These are phyloP conservation scores for Silene noctiflora DNA, from an alignment of 179 eudicot species.

Conservation along the genomic window DNA sequence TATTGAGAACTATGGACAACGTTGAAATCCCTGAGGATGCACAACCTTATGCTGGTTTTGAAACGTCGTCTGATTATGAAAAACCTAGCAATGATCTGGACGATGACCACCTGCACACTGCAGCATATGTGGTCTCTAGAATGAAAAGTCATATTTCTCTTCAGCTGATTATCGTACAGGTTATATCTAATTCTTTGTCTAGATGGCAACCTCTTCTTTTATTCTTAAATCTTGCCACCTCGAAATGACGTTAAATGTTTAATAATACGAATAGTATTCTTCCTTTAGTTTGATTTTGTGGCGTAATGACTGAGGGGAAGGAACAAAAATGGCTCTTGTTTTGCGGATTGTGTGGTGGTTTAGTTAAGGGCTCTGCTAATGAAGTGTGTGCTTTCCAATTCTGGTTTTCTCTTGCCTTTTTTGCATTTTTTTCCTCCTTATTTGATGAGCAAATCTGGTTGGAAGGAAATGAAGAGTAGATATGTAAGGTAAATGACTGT, in stretches of 20 bases:
- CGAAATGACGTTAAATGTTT: too few species aligned
- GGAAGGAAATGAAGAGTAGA: too few species aligned
- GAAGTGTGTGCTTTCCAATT: too few species aligned
- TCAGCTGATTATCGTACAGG: slow-evolving; percentile 84
- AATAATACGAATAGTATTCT: too few species aligned
- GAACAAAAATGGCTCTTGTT: too few species aligned
- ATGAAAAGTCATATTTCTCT: slow-evolving; percentile 71
- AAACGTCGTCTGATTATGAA: slow-evolving; percentile 44
- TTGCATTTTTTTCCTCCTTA: too few species aligned
- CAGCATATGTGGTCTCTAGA: slow-evolving; percentile 71
- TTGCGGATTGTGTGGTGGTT: not conserved
- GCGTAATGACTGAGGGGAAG: too few species aligned
- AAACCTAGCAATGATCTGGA: slow-evolving; percentile 42
- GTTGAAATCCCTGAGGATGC: slow-evolving; percentile 49
- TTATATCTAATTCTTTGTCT: slow-evolving; percentile 23
- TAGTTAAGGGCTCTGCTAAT: not conserved
- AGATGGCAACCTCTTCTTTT: not conserved
- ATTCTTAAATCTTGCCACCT: too few species aligned
- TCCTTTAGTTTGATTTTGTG: too few species aligned
- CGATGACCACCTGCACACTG: slow-evolving; percentile 71
- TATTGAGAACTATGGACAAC: slow-evolving; percentile 62
- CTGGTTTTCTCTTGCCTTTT: too few species aligned
- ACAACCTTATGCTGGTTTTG: slow-evolving; percentile 41
- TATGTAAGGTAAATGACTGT: too few species aligned
- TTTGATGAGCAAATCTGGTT: too few species aligned